These are phyloP conservation scores for Trypethelium eluteriae DNA, from an alignment of 495 filamentous ascomycete genomes.

Conservation along the genomic window DNA sequence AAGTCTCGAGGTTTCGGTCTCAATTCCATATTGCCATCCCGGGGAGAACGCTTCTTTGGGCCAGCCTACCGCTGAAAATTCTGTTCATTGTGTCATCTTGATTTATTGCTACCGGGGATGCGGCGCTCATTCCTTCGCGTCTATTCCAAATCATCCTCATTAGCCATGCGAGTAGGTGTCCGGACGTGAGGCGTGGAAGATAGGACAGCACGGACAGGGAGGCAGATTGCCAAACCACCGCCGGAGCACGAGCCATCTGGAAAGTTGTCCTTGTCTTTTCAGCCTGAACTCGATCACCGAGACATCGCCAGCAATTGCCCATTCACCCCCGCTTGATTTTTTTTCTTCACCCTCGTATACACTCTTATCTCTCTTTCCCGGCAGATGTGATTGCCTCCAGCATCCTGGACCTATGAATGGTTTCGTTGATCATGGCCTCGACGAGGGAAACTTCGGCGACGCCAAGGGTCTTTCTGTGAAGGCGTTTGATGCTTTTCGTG, in stretches of 20 bases:
- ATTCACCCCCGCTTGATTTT: not conserved
- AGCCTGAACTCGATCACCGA: not conserved
- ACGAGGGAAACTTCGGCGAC: slow-evolving; percentile 69
- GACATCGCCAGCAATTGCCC: not conserved
- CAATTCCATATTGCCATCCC: no score
- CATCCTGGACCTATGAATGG: slow-evolving; percentile 50
- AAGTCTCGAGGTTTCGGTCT: no score
- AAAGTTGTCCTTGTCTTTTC: not conserved
- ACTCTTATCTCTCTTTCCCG: not conserved
- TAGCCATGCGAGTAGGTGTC: no score
- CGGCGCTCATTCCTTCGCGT: no score
- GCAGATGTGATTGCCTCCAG: slow-evolving; percentile 2
- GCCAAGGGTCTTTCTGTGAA: slow-evolving; percentile 58
- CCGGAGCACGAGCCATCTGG: not conserved
- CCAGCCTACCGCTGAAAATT: no score
- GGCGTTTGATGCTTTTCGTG: slow-evolving; percentile 97
- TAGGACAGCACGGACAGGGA: no score
- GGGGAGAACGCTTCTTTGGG: no score
- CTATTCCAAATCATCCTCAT: no score
- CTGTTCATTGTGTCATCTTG: no score
- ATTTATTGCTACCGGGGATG: no score
- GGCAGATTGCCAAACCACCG: no score
- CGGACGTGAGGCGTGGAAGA: no score
- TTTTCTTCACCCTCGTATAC: not conserved
- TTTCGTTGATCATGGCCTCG: slow-evolving; percentile 61